Evolutionary conservation across 1,139 yeast species (phyloP).

Genomic region (Kodamaea anthophila): DNA sequence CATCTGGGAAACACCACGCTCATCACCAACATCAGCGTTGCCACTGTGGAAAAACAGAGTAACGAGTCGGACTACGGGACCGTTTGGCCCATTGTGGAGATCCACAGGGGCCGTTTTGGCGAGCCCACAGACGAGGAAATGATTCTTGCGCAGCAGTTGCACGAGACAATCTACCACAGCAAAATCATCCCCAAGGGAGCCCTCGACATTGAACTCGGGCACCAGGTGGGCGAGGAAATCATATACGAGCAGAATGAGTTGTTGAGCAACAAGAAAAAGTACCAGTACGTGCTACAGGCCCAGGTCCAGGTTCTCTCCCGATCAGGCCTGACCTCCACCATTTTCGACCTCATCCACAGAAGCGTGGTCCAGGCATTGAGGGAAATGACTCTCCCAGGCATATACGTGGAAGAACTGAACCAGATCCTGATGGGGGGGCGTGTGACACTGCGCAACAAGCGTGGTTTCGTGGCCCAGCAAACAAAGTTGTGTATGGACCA

Average conservation of each 20-base stretch:
- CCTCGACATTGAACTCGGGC: constrained; percentile 45
- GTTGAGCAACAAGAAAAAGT: constrained; percentile 13
- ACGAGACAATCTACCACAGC: constrained; percentile 53
- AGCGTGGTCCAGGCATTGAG: constrained; percentile 61
- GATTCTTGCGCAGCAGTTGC: constrained; percentile 64
- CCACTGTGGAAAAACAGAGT: constrained; percentile 47
- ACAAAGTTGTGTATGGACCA: constrained; percentile 12
- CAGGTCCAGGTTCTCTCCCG: constrained; percentile 74
- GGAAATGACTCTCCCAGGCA: constrained; percentile 57
- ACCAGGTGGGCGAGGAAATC: constrained; percentile 34
- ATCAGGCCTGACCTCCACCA: constrained; percentile 53
- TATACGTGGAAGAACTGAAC: constrained; percentile 49
- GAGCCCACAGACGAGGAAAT: constrained; percentile 92
- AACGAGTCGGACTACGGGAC: constrained; percentile 29
- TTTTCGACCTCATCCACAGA: constrained; percentile 72
- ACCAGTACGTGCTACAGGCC: constrained; percentile 64
- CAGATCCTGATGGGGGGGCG: constrained; percentile 8
- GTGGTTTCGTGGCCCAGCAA: constrained; percentile 21
- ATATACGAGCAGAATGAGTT: constrained; percentile 2
- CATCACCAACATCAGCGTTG: constrained; percentile 70
- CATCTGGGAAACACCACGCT: constrained; percentile 73
- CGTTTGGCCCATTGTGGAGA: constrained; percentile 75
- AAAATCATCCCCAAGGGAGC: constrained; percentile 44
- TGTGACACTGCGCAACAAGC: constrained; percentile 21
- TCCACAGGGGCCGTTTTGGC: constrained; percentile 67